Evolutionary conservation across 2,329 filamentous ascomycete species (phyloP).

Genomic region (Ceratocystis albifundus): DNA sequence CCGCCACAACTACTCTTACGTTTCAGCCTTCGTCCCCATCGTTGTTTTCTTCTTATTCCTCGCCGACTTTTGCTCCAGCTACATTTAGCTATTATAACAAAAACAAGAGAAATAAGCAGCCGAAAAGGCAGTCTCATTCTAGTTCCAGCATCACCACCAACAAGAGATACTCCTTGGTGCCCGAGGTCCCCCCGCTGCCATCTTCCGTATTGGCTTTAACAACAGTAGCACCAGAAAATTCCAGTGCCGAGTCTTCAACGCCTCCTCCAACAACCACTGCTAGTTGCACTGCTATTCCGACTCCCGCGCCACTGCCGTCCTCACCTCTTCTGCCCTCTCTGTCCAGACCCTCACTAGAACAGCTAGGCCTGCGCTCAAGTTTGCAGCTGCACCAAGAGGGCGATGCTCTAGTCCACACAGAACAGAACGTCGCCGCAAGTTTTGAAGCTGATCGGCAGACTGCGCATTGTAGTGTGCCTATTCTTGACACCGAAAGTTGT

Average conservation of each 20-base stretch:
- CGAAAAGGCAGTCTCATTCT: neutral
- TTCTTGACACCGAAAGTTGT: conserved; percentile 2
- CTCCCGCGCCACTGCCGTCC: neutral
- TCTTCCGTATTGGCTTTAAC: neutral
- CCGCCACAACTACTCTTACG: conserved; percentile 5
- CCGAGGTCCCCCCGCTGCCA: conserved; percentile 12
- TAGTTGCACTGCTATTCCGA: neutral
- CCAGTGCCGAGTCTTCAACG: neutral
- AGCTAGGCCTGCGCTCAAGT: neutral
- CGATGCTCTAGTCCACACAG: neutral
- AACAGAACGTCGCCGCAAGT: neutral
- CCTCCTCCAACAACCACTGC: neutral
- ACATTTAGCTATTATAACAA: conserved; percentile 10
- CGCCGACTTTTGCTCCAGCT: conserved; percentile 11
- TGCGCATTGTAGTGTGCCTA: conserved; percentile 6
- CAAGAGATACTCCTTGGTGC: neutral
- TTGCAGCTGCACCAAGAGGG: neutral
- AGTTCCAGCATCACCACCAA: neutral
- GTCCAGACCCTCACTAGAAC: neutral
- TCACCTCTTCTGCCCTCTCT: neutral
- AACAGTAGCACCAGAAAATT: neutral
- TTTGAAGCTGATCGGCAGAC: conserved; percentile 12
- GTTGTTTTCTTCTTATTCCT: conserved; percentile 11
- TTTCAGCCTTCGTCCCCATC: conserved; percentile 15
- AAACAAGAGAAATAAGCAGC: neutral